Percentiles rank a stretch among this genome's conserved stretches.
phyloP scores from a whole-genome alignment of 176 grass and related monocot genomes.

The Aegilops speltoides region DNA sequence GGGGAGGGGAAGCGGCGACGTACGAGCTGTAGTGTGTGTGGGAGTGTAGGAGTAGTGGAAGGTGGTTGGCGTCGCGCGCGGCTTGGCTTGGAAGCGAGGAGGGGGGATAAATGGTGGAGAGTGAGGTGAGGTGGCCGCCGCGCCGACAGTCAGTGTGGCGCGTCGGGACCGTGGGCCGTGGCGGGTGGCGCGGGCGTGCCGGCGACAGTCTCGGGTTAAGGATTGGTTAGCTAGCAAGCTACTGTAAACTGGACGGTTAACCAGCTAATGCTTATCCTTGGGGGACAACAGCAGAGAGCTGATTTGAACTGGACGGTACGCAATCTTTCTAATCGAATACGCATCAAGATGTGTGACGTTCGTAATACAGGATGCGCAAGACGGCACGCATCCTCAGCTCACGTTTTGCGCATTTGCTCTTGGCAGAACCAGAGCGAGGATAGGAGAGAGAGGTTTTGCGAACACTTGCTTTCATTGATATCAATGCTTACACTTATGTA shows the following conservation, averaged over 20 bases:
- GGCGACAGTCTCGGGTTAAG: not conserved
- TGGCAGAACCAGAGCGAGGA: no score
- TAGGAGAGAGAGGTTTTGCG: no score
- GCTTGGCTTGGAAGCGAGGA: slow-evolving; percentile 58
- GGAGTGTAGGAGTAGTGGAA: slow-evolving; percentile 26
- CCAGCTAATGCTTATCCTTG: not conserved
- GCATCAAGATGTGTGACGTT: not conserved
- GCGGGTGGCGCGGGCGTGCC: not conserved
- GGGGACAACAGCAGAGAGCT: not conserved
- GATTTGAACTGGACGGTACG: not conserved
- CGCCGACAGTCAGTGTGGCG: not conserved
- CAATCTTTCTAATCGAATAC: not conserved
- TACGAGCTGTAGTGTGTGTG: not conserved
- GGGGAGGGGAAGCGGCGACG: not conserved
- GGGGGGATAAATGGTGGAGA: not conserved
- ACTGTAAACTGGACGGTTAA: not conserved
- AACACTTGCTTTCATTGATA: no score
- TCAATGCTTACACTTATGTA: no score
- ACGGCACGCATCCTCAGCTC: no score
- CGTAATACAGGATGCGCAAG: no score
- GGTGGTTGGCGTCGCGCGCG: not conserved
- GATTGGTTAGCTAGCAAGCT: not conserved
- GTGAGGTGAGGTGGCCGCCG: slow-evolving; percentile 21
- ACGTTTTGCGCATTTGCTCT: no score
- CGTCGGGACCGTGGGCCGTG: not conserved